Percentiles rank a stretch among this genome's conserved stretches.
Evolutionary conservation across 129 eudicot genomes (phyloP).

Genomic region (Glebionis coronaria): DNA sequence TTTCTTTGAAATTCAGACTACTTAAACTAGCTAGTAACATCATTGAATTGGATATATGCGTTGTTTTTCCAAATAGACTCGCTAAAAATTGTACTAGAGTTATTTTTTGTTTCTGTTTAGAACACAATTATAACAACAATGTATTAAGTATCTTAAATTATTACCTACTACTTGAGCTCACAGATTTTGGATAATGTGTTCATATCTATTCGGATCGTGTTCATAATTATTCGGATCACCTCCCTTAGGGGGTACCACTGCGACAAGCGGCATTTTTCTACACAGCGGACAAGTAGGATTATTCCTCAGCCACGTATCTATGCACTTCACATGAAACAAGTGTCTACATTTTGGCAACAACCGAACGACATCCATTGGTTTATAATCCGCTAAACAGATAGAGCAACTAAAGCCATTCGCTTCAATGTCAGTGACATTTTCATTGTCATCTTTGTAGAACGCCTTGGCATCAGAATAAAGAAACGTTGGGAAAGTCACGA

Average conservation of each 20-base stretch:
- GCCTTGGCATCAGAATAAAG: constrained; percentile 23
- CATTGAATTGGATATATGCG: too few relatives aligned
- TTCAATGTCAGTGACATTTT: not conserved
- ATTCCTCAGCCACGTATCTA: constrained; percentile 44
- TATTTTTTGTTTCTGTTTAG: too few relatives aligned
- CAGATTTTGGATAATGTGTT: not conserved
- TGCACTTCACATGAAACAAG: constrained; percentile 40
- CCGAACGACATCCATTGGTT: constrained; percentile 31
- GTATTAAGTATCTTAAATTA: not conserved
- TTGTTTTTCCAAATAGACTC: too few relatives aligned
- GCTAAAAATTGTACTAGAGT: too few relatives aligned
- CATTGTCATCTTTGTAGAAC: not conserved
- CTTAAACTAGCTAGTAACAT: too few relatives aligned
- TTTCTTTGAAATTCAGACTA: too few relatives aligned
- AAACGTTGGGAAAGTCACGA: constrained; percentile 32
- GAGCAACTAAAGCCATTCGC: constrained; percentile 30
- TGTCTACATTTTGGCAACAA: constrained; percentile 45
- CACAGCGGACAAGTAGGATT: constrained; percentile 57
- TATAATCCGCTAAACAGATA: constrained; percentile 49
- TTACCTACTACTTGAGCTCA: not conserved
- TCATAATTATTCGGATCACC: not conserved
- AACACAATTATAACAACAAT: too few relatives aligned
- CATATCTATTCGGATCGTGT: too few relatives aligned
- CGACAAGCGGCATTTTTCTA: constrained; percentile 24
- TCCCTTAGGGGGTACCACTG: not conserved